These are phyloP conservation scores for Tinospora cordifolia DNA, from an alignment of 164 flowering plant genomes.

Conservation along the genomic window DNA sequence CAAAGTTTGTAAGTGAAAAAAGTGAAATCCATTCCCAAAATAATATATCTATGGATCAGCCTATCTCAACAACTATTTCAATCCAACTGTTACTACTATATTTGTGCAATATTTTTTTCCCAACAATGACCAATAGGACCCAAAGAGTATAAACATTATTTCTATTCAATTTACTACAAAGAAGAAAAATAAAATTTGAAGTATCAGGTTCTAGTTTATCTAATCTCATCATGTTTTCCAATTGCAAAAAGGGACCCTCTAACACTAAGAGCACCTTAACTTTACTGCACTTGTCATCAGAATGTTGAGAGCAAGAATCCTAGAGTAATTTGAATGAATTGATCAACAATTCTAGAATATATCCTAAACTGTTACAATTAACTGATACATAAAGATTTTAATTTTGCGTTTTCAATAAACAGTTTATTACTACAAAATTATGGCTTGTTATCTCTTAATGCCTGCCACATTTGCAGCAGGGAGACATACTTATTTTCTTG, in stretches of 20 bases:
- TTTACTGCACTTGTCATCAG: no score
- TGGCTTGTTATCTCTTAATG: not conserved
- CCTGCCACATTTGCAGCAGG: conserved; percentile 2
- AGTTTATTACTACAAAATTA: not conserved
- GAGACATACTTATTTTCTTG: not conserved
- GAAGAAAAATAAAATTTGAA: not conserved
- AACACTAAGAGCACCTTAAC: not conserved
- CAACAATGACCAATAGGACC: no score
- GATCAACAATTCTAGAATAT: no score
- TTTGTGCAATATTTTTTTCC: no score
- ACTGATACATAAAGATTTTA: no score
- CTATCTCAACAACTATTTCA: not conserved
- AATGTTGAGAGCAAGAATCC: no score
- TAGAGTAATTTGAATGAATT: no score
- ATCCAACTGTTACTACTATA: no score
- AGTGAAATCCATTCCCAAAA: not conserved
- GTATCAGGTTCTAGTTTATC: not conserved
- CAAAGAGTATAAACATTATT: not conserved
- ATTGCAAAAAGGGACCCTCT: not conserved
- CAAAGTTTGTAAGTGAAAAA: not conserved
- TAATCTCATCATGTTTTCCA: not conserved
- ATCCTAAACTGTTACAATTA: no score
- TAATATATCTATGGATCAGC: not conserved
- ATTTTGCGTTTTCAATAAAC: not conserved
- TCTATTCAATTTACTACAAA: not conserved